phyloP scores from a whole-genome alignment of 1,139 yeast species.

The Pichiaceae sp. region DNA sequence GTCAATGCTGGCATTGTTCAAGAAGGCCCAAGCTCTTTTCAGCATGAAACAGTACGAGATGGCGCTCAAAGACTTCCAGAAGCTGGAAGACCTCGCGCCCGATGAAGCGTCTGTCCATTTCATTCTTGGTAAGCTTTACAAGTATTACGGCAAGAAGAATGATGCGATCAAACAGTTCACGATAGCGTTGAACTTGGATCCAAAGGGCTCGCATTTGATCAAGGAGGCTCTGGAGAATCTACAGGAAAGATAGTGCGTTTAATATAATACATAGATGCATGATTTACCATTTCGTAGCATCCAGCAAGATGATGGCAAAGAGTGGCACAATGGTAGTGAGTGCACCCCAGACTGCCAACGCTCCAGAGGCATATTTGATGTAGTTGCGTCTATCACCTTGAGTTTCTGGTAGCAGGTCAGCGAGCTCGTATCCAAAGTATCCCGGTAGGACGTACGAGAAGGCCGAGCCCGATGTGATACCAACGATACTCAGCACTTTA shows the following conservation, averaged over 20 bases:
- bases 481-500: constrained; percentile 83
- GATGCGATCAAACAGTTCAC: constrained; percentile 84
- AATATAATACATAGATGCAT: not conserved
- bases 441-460: constrained; percentile 93
- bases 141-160: constrained; percentile 62
- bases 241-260: constrained; percentile 14
- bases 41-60: constrained; percentile 61
- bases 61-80: constrained; percentile 70
- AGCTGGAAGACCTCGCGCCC: constrained; percentile 69
- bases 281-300: constrained; percentile 10
- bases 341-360: constrained; percentile 66
- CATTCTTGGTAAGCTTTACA: constrained; percentile 79
- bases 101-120: constrained; percentile 94
- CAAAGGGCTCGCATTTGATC: constrained; percentile 83
- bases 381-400: constrained; percentile 31
- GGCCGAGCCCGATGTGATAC: constrained; percentile 91
- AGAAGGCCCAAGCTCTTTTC: constrained; percentile 77
- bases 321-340: constrained; percentile 73
- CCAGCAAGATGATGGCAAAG: constrained; percentile 58
- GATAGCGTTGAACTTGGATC: constrained; percentile 84
- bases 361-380: constrained; percentile 52
- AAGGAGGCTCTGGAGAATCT: constrained; percentile 69
- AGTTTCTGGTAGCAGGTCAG: constrained; percentile 22
- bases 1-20: constrained; percentile 81
- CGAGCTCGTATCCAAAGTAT: constrained; percentile 66